Conservation (phyloP, 495 filamentous ascomycete species). For the Penicillium canariense region DNA sequence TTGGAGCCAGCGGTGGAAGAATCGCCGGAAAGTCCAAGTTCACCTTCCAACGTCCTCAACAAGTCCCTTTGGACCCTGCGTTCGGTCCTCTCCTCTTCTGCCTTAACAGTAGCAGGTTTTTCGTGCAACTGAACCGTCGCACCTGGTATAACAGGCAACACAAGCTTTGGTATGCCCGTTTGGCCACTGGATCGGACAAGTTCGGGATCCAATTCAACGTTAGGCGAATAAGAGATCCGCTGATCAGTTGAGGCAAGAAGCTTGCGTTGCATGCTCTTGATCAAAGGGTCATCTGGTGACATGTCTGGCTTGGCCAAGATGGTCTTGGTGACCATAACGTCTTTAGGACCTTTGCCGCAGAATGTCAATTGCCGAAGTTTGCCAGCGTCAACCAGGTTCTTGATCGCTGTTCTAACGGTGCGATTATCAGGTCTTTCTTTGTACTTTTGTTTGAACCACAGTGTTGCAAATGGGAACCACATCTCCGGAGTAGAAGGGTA, state of each 20-base stretch:
- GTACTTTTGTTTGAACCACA: conserved; percentile 54
- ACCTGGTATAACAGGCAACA: conserved; percentile 32
- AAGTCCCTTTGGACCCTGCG: conserved; percentile 28
- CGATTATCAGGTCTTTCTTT: conserved; percentile 49
- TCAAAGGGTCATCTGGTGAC: conserved; percentile 44
- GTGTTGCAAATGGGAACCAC: conserved; percentile 62
- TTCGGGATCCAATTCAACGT: conserved; percentile 29
- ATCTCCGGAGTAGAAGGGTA: conserved; percentile 74
- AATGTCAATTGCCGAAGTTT: conserved; percentile 62
- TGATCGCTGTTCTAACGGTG: conserved; percentile 56
- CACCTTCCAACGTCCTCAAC: conserved; percentile 23
- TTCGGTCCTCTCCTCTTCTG: conserved; percentile 31
- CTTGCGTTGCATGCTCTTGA: conserved; percentile 52
- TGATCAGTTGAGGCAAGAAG: conserved; percentile 41
- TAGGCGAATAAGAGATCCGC: conserved; percentile 33
- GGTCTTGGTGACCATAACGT: conserved; percentile 53
- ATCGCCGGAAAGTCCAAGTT: conserved; percentile 10
- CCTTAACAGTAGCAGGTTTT: conserved; percentile 34
- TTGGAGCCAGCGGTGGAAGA: conserved; percentile 13
- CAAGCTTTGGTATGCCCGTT: not conserved
- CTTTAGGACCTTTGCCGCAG: conserved; percentile 53
- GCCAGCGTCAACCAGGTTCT: conserved; percentile 56
- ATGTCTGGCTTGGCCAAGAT: conserved; percentile 52
- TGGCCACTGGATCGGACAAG: conserved; percentile 25
- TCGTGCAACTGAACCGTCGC: conserved; percentile 39